Evolutionary conservation across 106 monocot species (phyloP), one percentile per base, ranked within the genome.

Genomic region (Chionographis japonica): DNA sequence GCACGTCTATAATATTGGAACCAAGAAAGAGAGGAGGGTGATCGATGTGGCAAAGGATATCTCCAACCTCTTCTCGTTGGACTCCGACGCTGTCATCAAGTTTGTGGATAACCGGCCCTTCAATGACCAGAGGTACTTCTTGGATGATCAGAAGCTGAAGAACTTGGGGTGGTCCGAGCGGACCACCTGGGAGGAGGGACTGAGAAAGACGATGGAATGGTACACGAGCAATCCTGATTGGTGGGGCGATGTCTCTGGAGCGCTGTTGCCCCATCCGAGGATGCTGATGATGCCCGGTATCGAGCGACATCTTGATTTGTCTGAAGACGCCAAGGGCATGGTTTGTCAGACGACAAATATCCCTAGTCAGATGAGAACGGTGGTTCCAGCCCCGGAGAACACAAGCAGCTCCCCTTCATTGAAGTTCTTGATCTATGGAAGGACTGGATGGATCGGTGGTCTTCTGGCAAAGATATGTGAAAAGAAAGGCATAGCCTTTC

Each of bases 361-460:
- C 5, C 13, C 56, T 5, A 67, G 20, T 53, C 65, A 54, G 14
- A 58, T 15, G 3, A 69, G 38, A 49, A 40, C 46, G 69, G 50
- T 54, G 49, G 54, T 55, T 36, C 51, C 67, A 11, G 58, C 20
- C 52, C 49, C 63, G 43, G 60, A 53, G 10, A 42, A 11, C 63
- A 42, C 53, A 40, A 27, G 15, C 19, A 12, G 61, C 19, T 37
- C 36, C 15, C 35, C 70, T 61, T 38, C 71, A 18, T 40, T 85
- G 38, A 85, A 85, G 58, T 85, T 81, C 49, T 67, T 85, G 77
- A 81, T 85, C 6, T 85, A 85, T 54, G 85, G 85, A 40, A 68
- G 66, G 66, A 85, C 85, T 55, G 85, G 85, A 51, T 85, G 85
- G 85, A 85, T 85, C 39, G 85, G 85, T 6, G 85, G 85, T 0